phyloP scores from a whole-genome alignment of 129 eudicot species.

The Deinandra increscens region DNA sequence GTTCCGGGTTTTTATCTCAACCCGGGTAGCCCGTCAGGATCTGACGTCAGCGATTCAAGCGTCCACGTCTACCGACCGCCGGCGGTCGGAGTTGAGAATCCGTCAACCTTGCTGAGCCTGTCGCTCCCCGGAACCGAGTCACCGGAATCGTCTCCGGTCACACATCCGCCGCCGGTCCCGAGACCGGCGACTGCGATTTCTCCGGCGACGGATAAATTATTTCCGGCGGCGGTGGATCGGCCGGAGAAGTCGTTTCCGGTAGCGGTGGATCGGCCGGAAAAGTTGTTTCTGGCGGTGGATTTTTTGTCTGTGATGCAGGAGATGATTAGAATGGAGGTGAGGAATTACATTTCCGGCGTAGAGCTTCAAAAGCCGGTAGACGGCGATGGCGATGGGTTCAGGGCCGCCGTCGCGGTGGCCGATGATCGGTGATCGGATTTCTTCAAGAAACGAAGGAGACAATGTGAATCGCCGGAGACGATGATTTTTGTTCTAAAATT shows the following conservation, averaged over 20 bases:
- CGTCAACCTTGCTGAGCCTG: conserved; percentile 43
- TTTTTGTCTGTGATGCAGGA: conserved; percentile 68
- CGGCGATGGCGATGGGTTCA: neutral
- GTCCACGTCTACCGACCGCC: conserved; percentile 8
- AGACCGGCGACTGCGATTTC: conserved; percentile 9
- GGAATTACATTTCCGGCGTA: conserved; percentile 37
- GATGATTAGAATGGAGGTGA: conserved; percentile 65
- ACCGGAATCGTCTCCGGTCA: conserved; percentile 8
- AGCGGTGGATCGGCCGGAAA: conserved; percentile 21
- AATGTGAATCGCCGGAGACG: too few relatives aligned
- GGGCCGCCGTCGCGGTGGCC: neutral
- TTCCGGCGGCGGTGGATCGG: neutral
- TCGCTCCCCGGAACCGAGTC: conserved; percentile 49
- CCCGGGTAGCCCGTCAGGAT: conserved; percentile 64
- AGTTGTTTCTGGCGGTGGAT: conserved; percentile 37
- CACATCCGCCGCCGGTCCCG: conserved; percentile 16
- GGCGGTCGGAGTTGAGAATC: conserved; percentile 31
- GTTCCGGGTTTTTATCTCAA: conserved; percentile 40
- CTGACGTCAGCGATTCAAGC: conserved; percentile 58
- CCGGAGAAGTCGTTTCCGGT: neutral
- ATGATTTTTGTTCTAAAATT: too few relatives aligned
- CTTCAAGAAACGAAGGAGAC: neutral
- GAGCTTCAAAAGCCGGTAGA: neutral
- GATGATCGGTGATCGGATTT: neutral
- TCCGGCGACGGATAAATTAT: conserved; percentile 5